Percentiles rank a stretch among this genome's conserved stretches.
These are phyloP conservation scores for Metahyphopichia silvanorum DNA, from an alignment of 805 yeast genomes.

Conservation along the genomic window DNA sequence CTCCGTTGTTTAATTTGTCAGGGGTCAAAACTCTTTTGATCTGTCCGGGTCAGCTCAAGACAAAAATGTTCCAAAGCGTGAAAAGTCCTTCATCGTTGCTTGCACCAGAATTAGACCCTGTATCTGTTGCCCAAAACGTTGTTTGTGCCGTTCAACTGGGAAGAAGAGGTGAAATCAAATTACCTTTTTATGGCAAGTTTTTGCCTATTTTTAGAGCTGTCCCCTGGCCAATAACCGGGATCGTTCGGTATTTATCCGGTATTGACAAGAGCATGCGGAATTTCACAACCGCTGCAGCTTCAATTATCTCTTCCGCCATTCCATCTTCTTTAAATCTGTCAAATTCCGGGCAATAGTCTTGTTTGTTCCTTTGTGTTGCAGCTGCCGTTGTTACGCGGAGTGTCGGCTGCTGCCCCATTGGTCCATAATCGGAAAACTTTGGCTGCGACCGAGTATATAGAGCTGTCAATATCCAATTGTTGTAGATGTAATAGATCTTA, in stretches of 20 bases:
- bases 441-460: too few relatives aligned
- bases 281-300: conserved; percentile 12
- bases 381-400: too few relatives aligned
- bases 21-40: conserved; percentile 73
- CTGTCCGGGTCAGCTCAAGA: conserved; percentile 84
- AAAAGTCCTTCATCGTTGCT: conserved; percentile 67
- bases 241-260: conserved; percentile 57
- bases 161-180: conserved; percentile 60
- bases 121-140: conserved; percentile 58
- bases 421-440: too few relatives aligned
- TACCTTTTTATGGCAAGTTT: conserved; percentile 75
- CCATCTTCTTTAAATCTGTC: not conserved
- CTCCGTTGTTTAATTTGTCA: conserved; percentile 39
- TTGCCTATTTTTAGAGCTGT: conserved; percentile 67
- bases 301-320: conserved; percentile 9
- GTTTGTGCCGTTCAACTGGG: conserved; percentile 58
- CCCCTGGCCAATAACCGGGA: conserved; percentile 68
- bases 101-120: conserved; percentile 82
- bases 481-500: too few relatives aligned
- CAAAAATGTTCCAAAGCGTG: conserved; percentile 71
- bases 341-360: too few relatives aligned
- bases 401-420: too few relatives aligned
- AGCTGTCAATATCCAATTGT: too few relatives aligned
- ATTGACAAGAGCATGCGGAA: conserved; percentile 55
- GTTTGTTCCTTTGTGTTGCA: too few relatives aligned